phyloP scores from a whole-genome alignment of 495 filamentous ascomycete genomes.

The Cairneyella variabilis region DNA sequence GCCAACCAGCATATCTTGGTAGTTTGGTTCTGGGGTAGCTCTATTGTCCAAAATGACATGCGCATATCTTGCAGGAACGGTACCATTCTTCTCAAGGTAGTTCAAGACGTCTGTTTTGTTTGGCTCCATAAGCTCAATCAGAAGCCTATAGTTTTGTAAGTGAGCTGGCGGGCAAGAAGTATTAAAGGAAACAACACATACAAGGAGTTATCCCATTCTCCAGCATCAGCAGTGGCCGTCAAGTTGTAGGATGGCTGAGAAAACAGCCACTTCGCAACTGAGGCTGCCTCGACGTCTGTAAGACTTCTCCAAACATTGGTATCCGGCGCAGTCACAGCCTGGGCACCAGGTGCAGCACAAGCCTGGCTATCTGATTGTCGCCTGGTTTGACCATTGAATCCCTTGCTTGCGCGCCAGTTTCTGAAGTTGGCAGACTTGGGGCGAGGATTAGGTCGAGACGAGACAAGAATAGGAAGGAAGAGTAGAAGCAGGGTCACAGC shows the following conservation, averaged over 20 bases:
- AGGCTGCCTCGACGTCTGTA: constrained; percentile 4
- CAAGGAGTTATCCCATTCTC: constrained; percentile 9
- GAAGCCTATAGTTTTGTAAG: constrained; percentile 5
- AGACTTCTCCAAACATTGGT: constrained; percentile 9
- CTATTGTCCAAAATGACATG: constrained; percentile 40
- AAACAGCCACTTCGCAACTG: constrained; percentile 8
- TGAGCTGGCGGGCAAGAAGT: too few species aligned
- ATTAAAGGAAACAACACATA: neutral
- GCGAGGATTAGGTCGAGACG: neutral
- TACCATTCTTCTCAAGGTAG: constrained; percentile 37
- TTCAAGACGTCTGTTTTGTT: constrained; percentile 49
- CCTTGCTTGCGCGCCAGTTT: neutral
- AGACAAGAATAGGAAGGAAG: neutral
- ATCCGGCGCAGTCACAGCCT: neutral
- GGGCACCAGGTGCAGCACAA: constrained; percentile 9
- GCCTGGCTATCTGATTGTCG: neutral
- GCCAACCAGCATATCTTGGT: constrained; percentile 39
- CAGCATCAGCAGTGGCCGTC: constrained; percentile 5
- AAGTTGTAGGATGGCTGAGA: neutral
- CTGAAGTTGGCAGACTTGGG: neutral
- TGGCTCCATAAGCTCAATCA: constrained; percentile 46
- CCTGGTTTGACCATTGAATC: neutral
- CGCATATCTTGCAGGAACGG: constrained; percentile 41
- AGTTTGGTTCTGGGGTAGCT: constrained; percentile 37
- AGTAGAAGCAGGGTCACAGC: neutral